Evolutionary conservation across 495 filamentous ascomycete genomes (phyloP).

Genomic region (Daldinia vernicosa): DNA sequence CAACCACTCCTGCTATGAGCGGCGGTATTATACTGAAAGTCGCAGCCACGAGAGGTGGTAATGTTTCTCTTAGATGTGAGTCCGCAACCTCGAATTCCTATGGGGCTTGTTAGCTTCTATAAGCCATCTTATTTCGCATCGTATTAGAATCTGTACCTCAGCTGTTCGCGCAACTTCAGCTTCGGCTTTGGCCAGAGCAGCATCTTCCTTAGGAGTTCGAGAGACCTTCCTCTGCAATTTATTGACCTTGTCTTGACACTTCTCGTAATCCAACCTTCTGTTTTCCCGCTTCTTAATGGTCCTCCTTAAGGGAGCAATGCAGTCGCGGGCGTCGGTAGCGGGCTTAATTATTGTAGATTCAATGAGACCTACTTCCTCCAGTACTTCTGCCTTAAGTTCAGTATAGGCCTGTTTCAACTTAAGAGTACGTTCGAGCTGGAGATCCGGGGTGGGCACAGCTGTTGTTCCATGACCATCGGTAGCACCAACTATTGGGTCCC

Average conservation of each 20-base stretch:
- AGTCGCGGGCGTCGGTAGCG: constrained; percentile 74
- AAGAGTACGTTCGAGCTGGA: constrained; percentile 71
- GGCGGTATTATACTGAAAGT: constrained; percentile 83
- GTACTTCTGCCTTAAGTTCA: constrained; percentile 77
- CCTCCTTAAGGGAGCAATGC: constrained; percentile 80
- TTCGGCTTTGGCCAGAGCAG: constrained; percentile 78
- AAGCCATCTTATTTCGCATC: neutral
- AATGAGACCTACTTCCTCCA: constrained; percentile 76
- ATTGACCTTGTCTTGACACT: constrained; percentile 76
- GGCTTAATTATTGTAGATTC: constrained; percentile 78
- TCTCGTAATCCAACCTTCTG: constrained; percentile 89
- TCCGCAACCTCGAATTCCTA: constrained; percentile 87
- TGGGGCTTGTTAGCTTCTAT: constrained; percentile 17
- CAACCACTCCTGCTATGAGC: constrained; percentile 75
- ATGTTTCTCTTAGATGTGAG: constrained; percentile 75
- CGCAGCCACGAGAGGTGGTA: constrained; percentile 79
- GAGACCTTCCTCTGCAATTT: constrained; percentile 75
- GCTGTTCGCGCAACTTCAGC: constrained; percentile 72
- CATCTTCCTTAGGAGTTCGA: constrained; percentile 80
- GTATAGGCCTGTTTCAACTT: constrained; percentile 74
- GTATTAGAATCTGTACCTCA: constrained; percentile 59
- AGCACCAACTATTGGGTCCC: constrained; percentile 79
- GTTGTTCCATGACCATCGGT: constrained; percentile 61
- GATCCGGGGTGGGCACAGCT: constrained; percentile 69
- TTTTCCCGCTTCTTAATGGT: constrained; percentile 92